A percentile compares a stretch with the other conserved stretches of the same genome.
phyloP scores from a whole-genome alignment of 805 yeast genomes.

The Teunomyces panamensis region DNA sequence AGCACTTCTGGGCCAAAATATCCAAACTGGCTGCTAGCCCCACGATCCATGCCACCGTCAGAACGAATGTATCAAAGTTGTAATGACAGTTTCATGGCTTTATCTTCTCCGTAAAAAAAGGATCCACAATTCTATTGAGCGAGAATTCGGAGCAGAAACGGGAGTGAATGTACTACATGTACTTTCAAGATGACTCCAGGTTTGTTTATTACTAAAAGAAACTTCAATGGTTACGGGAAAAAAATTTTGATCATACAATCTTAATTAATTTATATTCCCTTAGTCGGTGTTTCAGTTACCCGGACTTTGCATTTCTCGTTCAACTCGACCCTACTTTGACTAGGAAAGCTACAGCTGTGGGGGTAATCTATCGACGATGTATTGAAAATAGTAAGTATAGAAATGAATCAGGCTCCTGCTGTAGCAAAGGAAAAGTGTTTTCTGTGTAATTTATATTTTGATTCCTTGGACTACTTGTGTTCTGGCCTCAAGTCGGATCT shows the following conservation, averaged over 20 bases:
- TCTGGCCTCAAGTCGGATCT: slow-evolving; percentile 90
- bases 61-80: slow-evolving; percentile 50
- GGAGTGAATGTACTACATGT: slow-evolving; percentile 38
- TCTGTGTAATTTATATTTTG: neutral
- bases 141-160: slow-evolving; percentile 60
- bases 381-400: neutral
- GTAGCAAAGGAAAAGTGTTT: neutral
- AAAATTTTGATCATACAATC: neutral
- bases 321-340: neutral
- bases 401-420: neutral
- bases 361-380: neutral
- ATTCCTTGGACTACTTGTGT: neutral
- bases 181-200: neutral
- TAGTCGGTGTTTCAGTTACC: neutral
- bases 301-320: slow-evolving; percentile 1
- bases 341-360: neutral
- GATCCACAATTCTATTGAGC: slow-evolving; percentile 54
- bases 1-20: neutral
- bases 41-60: slow-evolving; percentile 48
- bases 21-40: slow-evolving; percentile 16
- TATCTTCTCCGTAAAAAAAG: slow-evolving; percentile 57
- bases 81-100: slow-evolving; percentile 42
- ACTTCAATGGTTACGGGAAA: neutral
- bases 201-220: neutral
- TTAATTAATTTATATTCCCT: neutral